These are phyloP conservation scores for Colletotrichum falcatum DNA, from an alignment of 2,329 filamentous ascomycete genomes.

Conservation along the genomic window DNA sequence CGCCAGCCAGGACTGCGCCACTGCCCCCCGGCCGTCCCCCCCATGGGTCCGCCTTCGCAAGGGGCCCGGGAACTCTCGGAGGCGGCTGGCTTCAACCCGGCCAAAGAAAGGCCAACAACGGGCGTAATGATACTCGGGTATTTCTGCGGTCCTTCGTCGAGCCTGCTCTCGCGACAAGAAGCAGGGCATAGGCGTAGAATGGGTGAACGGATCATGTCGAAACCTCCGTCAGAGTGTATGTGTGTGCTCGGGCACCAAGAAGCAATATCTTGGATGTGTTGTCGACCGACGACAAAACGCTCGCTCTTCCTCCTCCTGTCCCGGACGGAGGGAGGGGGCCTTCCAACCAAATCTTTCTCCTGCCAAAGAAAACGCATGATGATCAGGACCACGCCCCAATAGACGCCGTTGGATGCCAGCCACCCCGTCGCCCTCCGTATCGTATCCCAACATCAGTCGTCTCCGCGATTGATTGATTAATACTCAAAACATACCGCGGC, in stretches of 20 bases:
- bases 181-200: constrained; percentile 39
- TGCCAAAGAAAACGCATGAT: constrained; percentile 39
- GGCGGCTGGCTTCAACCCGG: neutral
- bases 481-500: constrained; percentile 40
- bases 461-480: constrained; percentile 41
- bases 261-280: constrained; percentile 29
- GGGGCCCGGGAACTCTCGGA: neutral
- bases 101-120: neutral
- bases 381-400: constrained; percentile 30
- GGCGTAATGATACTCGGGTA: constrained; percentile 40
- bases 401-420: constrained; percentile 40
- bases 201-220: constrained; percentile 37
- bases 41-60: neutral
- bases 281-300: constrained; percentile 34
- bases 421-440: constrained; percentile 36
- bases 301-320: constrained; percentile 31
- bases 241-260: constrained; percentile 14
- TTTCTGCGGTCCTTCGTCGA: constrained; percentile 40
- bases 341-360: constrained; percentile 29
- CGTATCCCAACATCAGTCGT: constrained; percentile 41
- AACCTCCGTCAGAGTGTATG: constrained; percentile 25
- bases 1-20: neutral
- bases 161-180: constrained; percentile 31
- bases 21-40: neutral
- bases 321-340: constrained; percentile 32